A percentile compares a stretch with the other conserved stretches of the same genome.
Evolutionary conservation across 169 alveolate species (phyloP).

Genomic region (Plasmodium falciparum): DNA sequence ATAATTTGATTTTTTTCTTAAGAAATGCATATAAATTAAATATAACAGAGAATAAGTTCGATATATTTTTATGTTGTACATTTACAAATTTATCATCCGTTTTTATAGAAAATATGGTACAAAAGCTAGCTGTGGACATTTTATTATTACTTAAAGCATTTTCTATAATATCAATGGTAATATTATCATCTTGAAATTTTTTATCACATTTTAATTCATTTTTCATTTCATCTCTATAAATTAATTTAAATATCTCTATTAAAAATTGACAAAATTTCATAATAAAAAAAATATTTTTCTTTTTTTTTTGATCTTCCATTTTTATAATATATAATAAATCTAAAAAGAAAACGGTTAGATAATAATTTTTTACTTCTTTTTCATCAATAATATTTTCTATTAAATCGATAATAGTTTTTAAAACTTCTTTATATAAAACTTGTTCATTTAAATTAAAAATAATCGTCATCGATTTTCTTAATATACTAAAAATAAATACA

Average conservation of each 20-base stretch:
- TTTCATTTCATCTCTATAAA: slow-evolving; percentile 50
- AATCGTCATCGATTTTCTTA: slow-evolving; percentile 47
- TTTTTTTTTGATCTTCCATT: slow-evolving; percentile 50
- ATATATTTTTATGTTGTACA: slow-evolving; percentile 53
- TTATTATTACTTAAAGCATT: slow-evolving; percentile 35
- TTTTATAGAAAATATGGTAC: slow-evolving; percentile 46
- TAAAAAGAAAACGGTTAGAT: slow-evolving; percentile 49
- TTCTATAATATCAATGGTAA: slow-evolving; percentile 51
- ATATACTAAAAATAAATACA: slow-evolving; percentile 63
- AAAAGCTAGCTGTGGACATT: slow-evolving; percentile 23
- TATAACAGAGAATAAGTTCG: slow-evolving; percentile 37
- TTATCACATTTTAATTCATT: slow-evolving; percentile 15
- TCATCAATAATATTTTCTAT: slow-evolving; percentile 70
- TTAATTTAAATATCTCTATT: slow-evolving; percentile 48
- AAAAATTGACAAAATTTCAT: slow-evolving; percentile 67
- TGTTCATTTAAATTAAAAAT: slow-evolving; percentile 48
- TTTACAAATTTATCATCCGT: slow-evolving; percentile 57
- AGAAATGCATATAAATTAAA: slow-evolving; percentile 48
- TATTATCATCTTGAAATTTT: slow-evolving; percentile 27
- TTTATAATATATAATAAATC: slow-evolving; percentile 51
- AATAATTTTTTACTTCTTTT: slow-evolving; percentile 43
- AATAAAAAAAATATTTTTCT: slow-evolving; percentile 51
- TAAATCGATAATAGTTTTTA: slow-evolving; percentile 37
- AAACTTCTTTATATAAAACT: slow-evolving; percentile 48
- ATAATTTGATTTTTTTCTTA: slow-evolving; percentile 21